Evolutionary conservation across 306 rosid species (phyloP).

Genomic region (Urtica urens): DNA sequence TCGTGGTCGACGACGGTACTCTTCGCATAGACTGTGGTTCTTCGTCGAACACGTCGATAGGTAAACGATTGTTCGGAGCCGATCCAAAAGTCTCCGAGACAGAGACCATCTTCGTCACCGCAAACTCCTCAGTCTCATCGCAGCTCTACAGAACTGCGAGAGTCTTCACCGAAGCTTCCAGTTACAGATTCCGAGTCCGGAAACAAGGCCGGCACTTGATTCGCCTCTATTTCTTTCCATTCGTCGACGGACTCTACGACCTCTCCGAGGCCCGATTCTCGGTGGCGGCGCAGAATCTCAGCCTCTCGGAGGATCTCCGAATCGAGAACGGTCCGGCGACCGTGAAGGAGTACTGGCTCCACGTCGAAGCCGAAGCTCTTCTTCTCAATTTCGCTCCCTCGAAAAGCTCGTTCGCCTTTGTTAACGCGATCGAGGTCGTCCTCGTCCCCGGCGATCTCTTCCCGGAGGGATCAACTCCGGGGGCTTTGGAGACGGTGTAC

Average conservation of each 20-base stretch:
- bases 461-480: conserved; percentile 23
- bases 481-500: conserved; percentile 42
- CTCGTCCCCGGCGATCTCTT: conserved; percentile 38
- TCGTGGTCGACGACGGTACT: conserved; percentile 18
- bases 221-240: conserved; percentile 55
- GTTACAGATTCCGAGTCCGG: conserved; percentile 40
- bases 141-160: conserved; percentile 39
- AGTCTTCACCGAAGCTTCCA: conserved; percentile 27
- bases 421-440: conserved; percentile 57
- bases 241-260: conserved; percentile 19
- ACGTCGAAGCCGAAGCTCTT: conserved; percentile 27
- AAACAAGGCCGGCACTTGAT: conserved; percentile 49
- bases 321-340: conserved; percentile 11
- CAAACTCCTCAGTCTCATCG: conserved; percentile 27
- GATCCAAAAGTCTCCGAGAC: conserved; percentile 37
- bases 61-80: conserved; percentile 31
- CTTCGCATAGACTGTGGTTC: conserved; percentile 60
- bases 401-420: conserved; percentile 40
- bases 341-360: conserved; percentile 42
- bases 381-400: conserved; percentile 46
- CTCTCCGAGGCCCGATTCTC: conserved; percentile 50
- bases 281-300: conserved; percentile 45
- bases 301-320: conserved; percentile 35
- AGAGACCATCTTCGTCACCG: conserved; percentile 16
- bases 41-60: conserved; percentile 22